Conservation (phyloP, 768 basidiomycete genomes). For the Rhodosporidiobolus odoratus region DNA sequence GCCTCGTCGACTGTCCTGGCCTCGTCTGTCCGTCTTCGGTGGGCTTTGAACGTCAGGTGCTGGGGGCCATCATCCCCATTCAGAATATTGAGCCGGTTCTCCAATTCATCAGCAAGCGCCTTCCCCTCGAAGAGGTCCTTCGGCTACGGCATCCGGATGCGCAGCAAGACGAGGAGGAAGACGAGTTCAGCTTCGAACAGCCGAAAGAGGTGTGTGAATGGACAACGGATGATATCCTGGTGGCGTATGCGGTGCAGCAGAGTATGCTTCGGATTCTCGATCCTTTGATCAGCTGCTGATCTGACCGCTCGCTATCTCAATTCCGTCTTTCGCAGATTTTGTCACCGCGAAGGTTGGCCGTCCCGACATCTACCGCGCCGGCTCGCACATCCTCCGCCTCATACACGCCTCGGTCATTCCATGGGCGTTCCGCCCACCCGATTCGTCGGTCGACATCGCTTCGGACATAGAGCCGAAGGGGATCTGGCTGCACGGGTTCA, state of each 20-base stretch:
- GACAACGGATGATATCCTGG: slow-evolving; percentile 83
- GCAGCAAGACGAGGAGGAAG: slow-evolving; percentile 4
- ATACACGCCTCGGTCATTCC: slow-evolving; percentile 32
- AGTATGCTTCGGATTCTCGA: slow-evolving; percentile 53
- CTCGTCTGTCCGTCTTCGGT: slow-evolving; percentile 80
- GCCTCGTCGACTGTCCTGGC: slow-evolving; percentile 91
- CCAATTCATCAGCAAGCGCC: slow-evolving; percentile 59
- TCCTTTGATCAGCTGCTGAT: background rate
- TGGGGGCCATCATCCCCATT: slow-evolving; percentile 26
- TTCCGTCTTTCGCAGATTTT: slow-evolving; percentile 7
- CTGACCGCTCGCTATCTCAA: background rate
- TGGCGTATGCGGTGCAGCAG: slow-evolving; percentile 67
- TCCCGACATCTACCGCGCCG: slow-evolving; percentile 81
- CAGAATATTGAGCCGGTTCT: slow-evolving; percentile 64
- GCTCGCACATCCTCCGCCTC: slow-evolving; percentile 46
- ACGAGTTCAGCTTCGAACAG: slow-evolving; percentile 48
- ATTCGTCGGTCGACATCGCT: slow-evolving; percentile 2
- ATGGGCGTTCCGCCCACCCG: slow-evolving; percentile 35
- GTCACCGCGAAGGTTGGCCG: slow-evolving; percentile 85
- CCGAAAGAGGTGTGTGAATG: slow-evolving; percentile 58
- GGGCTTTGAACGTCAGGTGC: slow-evolving; percentile 75
- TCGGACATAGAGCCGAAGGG: slow-evolving; percentile 20
- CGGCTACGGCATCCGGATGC: slow-evolving; percentile 47
- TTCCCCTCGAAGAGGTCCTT: slow-evolving; percentile 75
- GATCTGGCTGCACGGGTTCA: slow-evolving; percentile 11